A percentile compares a stretch with the other conserved stretches of the same genome.
These are phyloP conservation scores for Akebia trifoliata DNA, from an alignment of 164 flowering plant species.

Conservation along the genomic window DNA sequence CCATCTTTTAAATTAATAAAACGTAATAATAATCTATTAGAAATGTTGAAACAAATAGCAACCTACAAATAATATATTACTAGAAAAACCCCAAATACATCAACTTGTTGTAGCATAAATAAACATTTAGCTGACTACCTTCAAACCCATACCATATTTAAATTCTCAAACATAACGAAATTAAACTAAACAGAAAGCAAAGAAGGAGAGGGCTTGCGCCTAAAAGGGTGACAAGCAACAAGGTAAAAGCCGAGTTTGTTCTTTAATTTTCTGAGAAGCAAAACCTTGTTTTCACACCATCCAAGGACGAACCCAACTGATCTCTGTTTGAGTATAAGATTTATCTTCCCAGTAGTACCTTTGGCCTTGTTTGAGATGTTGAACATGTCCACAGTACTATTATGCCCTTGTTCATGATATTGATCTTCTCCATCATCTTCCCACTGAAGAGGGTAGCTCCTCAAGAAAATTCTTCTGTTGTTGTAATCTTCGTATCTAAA, in stretches of 20 bases:
- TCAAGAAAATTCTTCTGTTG: conserved; percentile 20
- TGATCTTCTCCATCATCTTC: conserved; percentile 2
- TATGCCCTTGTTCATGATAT: background rate
- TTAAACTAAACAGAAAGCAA: conserved; percentile 1
- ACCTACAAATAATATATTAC: too few species aligned
- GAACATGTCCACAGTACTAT: background rate
- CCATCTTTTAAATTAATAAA: too few species aligned
- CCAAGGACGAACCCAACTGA: background rate
- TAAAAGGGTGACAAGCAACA: conserved; percentile 14
- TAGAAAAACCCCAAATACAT: too few species aligned
- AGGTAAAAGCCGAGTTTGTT: conserved; percentile 10
- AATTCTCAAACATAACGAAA: background rate
- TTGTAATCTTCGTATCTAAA: conserved; percentile 18
- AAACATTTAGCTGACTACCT: too few species aligned
- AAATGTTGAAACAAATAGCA: too few species aligned
- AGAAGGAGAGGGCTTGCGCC: conserved; percentile 9
- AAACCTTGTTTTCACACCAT: conserved; percentile 12
- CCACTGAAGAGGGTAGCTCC: conserved; percentile 20
- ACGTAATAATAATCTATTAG: too few species aligned
- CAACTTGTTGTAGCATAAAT: too few species aligned
- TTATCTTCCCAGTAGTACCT: background rate
- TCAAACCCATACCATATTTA: too few species aligned
- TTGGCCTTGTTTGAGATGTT: background rate
- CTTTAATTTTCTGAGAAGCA: conserved; percentile 10
- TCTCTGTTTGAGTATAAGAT: conserved; percentile 4